Conservation (phyloP, 306 rosid species). For the Ceratonia siliqua region DNA sequence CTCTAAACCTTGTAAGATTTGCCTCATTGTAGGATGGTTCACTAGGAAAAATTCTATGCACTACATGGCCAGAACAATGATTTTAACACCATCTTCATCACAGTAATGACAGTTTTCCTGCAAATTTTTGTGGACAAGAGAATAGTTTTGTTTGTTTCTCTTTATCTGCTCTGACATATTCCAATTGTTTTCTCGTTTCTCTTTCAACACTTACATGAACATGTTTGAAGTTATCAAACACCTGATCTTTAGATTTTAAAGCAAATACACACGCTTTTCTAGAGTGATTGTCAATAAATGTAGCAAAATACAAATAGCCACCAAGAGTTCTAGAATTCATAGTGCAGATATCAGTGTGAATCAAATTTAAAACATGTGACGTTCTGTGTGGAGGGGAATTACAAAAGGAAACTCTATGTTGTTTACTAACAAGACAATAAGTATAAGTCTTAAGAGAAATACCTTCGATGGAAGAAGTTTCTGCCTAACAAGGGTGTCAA, state of each 20-base stretch:
- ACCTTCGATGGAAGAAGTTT: not conserved
- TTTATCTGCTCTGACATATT: no score
- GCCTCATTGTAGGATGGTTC: slow-evolving; percentile 35
- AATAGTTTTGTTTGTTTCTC: no score
- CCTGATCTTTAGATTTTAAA: not conserved
- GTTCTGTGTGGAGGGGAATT: not conserved
- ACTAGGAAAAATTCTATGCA: slow-evolving; percentile 45
- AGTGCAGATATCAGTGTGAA: not conserved
- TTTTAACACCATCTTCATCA: no score
- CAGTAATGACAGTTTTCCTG: no score
- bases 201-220: not conserved
- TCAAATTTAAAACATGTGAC: not conserved
- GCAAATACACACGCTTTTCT: no score
- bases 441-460: not conserved
- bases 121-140: no score
- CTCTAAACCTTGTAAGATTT: slow-evolving; percentile 23
- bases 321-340: not conserved
- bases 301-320: not conserved
- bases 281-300: not conserved
- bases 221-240: not conserved
- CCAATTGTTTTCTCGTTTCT: not conserved
- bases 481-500: no score
- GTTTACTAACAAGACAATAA: not conserved
- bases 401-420: not conserved
- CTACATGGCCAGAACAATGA: no score